These are phyloP conservation scores for Mycosarcoma mackinlayi DNA, from an alignment of 1,284 basidiomycete genomes.

Conservation along the genomic window DNA sequence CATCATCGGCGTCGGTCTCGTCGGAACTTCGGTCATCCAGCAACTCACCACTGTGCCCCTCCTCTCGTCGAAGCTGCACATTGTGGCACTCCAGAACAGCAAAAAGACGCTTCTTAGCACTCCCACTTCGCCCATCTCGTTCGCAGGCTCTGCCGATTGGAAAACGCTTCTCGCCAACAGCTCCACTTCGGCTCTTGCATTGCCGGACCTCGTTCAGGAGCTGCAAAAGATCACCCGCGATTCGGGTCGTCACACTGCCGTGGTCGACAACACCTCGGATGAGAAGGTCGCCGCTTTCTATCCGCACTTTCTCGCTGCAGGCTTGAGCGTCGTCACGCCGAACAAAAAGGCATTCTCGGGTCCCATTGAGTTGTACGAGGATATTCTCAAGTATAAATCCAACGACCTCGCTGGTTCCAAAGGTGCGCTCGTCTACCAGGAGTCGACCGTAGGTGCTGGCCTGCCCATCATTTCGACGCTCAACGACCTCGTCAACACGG, in stretches of 20 bases:
- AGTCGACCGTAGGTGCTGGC: conserved; percentile 95
- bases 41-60: conserved; percentile 57
- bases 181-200: conserved; percentile 47
- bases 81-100: conserved; percentile 65
- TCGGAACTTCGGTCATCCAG: conserved; percentile 63
- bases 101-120: conserved; percentile 64
- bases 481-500: conserved; percentile 89
- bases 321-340: conserved; percentile 90
- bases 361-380: conserved; percentile 77
- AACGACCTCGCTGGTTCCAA: conserved; percentile 38
- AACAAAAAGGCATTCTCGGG: conserved; percentile 98
- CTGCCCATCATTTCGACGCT: conserved; percentile 90
- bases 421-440: conserved; percentile 81
- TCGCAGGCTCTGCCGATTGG: conserved; percentile 51
- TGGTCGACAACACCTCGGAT: conserved; percentile 95
- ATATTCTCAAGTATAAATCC: conserved; percentile 71
- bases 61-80: conserved; percentile 52
- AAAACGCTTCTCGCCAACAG: conserved; percentile 44
- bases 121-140: conserved; percentile 28
- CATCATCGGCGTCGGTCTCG: conserved; percentile 66
- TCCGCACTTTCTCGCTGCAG: conserved; percentile 81
- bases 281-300: conserved; percentile 85
- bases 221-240: conserved; percentile 53
- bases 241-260: conserved; percentile 71
- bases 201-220: conserved; percentile 48